Conservation (phyloP, 108 stramenopile species). For the Pseudonitzschia pungens region DNA sequence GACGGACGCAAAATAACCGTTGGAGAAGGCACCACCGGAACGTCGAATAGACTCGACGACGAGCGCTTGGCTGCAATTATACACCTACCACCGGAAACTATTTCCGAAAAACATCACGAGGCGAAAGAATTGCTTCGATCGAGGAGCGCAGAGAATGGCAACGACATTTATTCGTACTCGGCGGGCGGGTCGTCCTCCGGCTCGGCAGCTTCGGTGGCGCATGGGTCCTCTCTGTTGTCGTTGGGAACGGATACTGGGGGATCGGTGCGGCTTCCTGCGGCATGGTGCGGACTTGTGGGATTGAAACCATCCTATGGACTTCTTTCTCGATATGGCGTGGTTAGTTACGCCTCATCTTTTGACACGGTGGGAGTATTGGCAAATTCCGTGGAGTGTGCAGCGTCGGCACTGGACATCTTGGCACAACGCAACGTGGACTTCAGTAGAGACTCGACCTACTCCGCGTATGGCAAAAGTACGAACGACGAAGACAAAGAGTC, state of each 20-base stretch:
- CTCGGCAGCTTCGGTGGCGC: conserved; percentile 89
- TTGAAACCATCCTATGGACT: conserved; percentile 96
- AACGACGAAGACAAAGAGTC: background rate
- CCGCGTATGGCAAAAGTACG: background rate
- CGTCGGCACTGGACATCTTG: conserved; percentile 53
- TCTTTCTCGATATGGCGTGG: conserved; percentile 89
- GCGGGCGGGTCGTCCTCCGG: conserved; percentile 93
- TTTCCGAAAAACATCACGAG: conserved; percentile 26
- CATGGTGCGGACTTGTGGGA: conserved; percentile 93
- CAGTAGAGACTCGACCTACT: conserved; percentile 61
- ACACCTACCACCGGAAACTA: conserved; percentile 13
- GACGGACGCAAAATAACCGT: background rate
- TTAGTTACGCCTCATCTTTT: conserved; percentile 92
- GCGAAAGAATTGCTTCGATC: conserved; percentile 5
- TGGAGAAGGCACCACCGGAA: background rate
- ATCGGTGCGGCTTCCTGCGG: conserved; percentile 92
- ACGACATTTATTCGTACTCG: conserved; percentile 22
- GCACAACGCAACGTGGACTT: conserved; percentile 21
- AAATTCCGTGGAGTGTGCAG: conserved; percentile 57
- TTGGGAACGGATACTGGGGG: conserved; percentile 98
- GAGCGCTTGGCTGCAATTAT: conserved; percentile 28
- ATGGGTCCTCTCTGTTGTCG: conserved; percentile 78
- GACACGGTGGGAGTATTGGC: conserved; percentile 92
- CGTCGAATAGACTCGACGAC: conserved; percentile 16
- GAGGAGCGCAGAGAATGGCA: conserved; percentile 11